A percentile compares a stretch with the other conserved stretches of the same genome.
Conservation (phyloP, 192 early-diverging fungal species). For the Powellomyces hirtus region DNA sequence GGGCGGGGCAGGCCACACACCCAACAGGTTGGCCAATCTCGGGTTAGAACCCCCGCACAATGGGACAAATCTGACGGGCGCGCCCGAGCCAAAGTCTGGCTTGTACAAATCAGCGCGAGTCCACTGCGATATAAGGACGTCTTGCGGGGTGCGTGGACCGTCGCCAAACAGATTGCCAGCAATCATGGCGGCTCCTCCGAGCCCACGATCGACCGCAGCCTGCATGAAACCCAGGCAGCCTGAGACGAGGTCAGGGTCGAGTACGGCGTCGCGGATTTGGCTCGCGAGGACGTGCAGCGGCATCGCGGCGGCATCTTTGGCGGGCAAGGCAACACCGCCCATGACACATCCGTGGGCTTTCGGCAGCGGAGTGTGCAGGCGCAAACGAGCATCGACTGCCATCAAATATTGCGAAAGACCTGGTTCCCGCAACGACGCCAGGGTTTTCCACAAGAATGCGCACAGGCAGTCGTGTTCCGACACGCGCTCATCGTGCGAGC, state of each 20-base stretch:
- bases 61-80: neutral
- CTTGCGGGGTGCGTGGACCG: conserved; percentile 1
- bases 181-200: neutral
- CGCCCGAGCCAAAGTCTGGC: conserved; percentile 2
- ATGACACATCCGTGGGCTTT: neutral
- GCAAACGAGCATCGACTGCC: neutral
- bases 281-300: neutral
- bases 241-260: neutral
- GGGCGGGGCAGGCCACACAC: conserved; percentile 1
- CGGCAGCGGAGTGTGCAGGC: neutral
- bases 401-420: neutral
- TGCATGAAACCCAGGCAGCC: neutral
- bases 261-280: conserved; percentile 5
- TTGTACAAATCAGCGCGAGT: neutral
- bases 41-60: neutral
- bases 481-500: neutral
- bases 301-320: neutral
- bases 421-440: neutral
- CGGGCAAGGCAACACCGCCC: neutral
- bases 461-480: conserved; percentile 4
- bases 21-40: neutral
- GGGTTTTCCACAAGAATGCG: neutral
- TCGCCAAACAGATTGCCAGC: neutral
- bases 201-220: neutral
- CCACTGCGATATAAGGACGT: conserved; percentile 2